phyloP scores from a whole-genome alignment of 2,329 filamentous ascomycete species.

The Hypoxylon rubiginosum region DNA sequence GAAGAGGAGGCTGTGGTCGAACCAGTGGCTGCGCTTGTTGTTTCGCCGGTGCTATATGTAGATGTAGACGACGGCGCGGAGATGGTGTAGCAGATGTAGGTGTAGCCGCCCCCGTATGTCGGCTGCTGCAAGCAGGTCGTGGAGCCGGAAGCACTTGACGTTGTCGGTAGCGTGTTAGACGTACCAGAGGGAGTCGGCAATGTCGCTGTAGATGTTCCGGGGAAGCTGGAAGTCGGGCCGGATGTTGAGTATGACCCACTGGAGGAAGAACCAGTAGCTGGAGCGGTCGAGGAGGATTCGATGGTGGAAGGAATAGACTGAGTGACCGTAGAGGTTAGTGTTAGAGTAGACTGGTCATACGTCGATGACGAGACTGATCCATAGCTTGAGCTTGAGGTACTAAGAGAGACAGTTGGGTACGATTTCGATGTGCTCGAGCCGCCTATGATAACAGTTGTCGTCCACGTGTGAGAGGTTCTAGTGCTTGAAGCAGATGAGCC shows the following conservation, averaged over 20 bases:
- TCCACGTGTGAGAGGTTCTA: conserved; percentile 20
- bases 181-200: conserved; percentile 6
- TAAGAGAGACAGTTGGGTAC: conserved; percentile 6
- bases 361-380: conserved; percentile 29
- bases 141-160: conserved; percentile 24
- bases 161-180: not conserved
- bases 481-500: conserved; percentile 8
- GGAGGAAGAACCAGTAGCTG: conserved; percentile 26
- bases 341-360: conserved; percentile 11
- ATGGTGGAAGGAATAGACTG: conserved; percentile 10
- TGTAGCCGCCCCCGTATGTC: conserved; percentile 42
- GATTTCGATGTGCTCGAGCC: conserved; percentile 25
- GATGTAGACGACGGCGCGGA: conserved; percentile 32
- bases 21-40: conserved; percentile 27
- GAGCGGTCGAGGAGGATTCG: conserved; percentile 25
- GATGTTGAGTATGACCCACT: conserved; percentile 25
- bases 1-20: conserved; percentile 6
- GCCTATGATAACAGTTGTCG: conserved; percentile 32
- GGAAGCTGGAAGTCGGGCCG: conserved; percentile 21
- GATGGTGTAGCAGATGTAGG: conserved; percentile 42
- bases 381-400: conserved; percentile 22
- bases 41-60: conserved; percentile 28
- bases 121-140: conserved; percentile 43
- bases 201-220: conserved; percentile 24
- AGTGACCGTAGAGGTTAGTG: conserved; percentile 14